Evolutionary conservation across 2,329 filamentous ascomycete genomes (phyloP), one percentile per base, ranked within the genome.

Genomic region (Apiospora phragmitis): DNA sequence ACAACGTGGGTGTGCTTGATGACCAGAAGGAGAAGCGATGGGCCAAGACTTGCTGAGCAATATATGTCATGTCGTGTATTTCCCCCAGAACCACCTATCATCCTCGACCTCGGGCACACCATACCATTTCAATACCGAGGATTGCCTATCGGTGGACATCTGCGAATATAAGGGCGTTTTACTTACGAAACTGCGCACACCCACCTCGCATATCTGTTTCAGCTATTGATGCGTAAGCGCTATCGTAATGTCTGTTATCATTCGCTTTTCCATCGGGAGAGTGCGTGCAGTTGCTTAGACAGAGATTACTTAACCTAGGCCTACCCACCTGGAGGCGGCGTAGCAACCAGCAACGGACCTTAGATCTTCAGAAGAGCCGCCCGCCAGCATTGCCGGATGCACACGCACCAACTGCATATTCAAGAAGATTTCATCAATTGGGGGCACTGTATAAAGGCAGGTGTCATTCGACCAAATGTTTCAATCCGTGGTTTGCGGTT

Each of bases 61-160:
- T 11, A 62, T n/a, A n/a, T n/a, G n/a, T n/a, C n/a, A n/a, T 62
- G 32, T 62, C 32, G 55, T 38, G 55, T 62, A 62, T 38, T 38
- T 38, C 32, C 55, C 29, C 49, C 49, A 16, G 26, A 29, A 32
- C 49, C 49, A 55, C 26, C 55, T 26, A 26, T 8, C 49, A 14
- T 24, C 55, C 55, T 43, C 42, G 18, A 14, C 14, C 29, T 29
- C 32, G 29, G 38, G 21, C 55, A 38, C 55, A 62, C 55, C 32
- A 62, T 38, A 11, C 32, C 18, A 7, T 38, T 62, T 62, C 32
- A 2, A 38, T 38, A 38, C 32, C 32, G 32, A 62, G 29, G 8
- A n/a, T n/a, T 62, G 55, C 32, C 55, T 62, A 62, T 62, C 55
- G 38, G 55, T 62, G 55, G 55, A 62, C 55, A 38, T 62, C 32